These are phyloP conservation scores for Coprinellus micaceus DNA, from an alignment of 768 basidiomycete genomes.

Conservation along the genomic window DNA sequence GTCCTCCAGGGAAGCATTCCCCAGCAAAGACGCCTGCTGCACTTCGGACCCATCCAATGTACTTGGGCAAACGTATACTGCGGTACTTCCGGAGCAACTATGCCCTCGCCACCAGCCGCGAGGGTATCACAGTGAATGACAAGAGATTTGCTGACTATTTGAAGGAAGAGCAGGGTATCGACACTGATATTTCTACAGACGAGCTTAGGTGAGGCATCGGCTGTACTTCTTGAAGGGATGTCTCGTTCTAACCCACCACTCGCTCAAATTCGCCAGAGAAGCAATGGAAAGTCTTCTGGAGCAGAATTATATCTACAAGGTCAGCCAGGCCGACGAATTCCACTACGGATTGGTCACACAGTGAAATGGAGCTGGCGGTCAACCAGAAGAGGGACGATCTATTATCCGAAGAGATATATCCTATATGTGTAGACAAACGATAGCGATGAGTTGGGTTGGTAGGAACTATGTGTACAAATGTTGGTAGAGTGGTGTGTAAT, in stretches of 20 bases:
- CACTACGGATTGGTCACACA: slow-evolving; percentile 16
- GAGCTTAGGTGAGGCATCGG: neutral
- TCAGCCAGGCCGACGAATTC: slow-evolving; percentile 23
- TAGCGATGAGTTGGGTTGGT: neutral
- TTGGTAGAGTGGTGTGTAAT: slow-evolving; percentile 8
- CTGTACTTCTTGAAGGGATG: neutral
- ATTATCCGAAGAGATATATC: neutral
- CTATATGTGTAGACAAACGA: neutral
- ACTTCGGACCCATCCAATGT: neutral
- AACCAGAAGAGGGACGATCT: neutral
- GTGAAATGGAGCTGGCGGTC: neutral
- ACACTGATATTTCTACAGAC: neutral
- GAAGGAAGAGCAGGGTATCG: neutral
- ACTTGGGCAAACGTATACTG: neutral
- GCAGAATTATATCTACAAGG: slow-evolving; percentile 22
- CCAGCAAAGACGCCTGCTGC: neutral
- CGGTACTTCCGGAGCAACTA: neutral
- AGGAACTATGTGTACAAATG: slow-evolving; percentile 2
- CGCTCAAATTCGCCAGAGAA: slow-evolving; percentile 10
- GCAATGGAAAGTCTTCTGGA: slow-evolving; percentile 21
- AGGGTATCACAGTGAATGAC: neutral
- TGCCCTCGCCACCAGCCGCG: neutral
- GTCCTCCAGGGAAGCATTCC: neutral
- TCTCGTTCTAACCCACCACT: neutral
- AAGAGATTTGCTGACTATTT: neutral